Evolutionary conservation across 805 yeast species (phyloP).

Genomic region (Metschnikowia colocasiae): DNA sequence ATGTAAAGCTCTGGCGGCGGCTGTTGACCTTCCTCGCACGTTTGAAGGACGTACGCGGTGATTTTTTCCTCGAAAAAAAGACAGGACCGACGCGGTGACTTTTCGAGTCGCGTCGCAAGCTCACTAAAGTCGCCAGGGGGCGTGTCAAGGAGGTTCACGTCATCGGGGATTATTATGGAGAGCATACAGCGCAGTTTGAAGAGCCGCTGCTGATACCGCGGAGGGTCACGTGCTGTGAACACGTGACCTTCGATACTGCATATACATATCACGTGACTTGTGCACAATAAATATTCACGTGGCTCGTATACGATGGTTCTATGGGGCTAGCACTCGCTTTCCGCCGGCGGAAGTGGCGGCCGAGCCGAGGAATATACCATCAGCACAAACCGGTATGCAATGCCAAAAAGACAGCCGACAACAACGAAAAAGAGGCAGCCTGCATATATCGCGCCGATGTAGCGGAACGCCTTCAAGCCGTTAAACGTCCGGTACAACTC

Average conservation of each 20-base stretch:
- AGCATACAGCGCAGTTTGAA: slow-evolving; percentile 2
- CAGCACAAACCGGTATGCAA: slow-evolving; percentile 19
- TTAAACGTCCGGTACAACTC: slow-evolving; percentile 37
- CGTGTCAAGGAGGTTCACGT: slow-evolving; percentile 1
- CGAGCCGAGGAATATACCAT: slow-evolving; percentile 6
- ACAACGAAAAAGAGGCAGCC: slow-evolving; percentile 45
- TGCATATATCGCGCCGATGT: slow-evolving; percentile 60
- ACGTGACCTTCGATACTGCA: no score
- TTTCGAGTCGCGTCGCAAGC: not conserved
- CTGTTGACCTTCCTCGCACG: slow-evolving; percentile 2
- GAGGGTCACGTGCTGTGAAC: not conserved
- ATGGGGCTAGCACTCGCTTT: not conserved
- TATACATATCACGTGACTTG: no score
- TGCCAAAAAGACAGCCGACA: slow-evolving; percentile 32
- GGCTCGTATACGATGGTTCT: no score
- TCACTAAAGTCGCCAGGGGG: not conserved
- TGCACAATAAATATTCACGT: no score
- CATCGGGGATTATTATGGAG: slow-evolving; percentile 13
- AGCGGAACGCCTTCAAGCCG: slow-evolving; percentile 55
- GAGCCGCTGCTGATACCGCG: not conserved
- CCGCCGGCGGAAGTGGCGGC: not conserved
- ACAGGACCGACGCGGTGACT: not conserved
- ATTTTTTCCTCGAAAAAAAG: slow-evolving; percentile 33
- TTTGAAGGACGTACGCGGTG: slow-evolving; percentile 25
- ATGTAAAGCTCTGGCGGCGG: slow-evolving; percentile 8